phyloP scores from a whole-genome alignment of 208 protist genomes.

The Jaenimonas drosophilae region DNA sequence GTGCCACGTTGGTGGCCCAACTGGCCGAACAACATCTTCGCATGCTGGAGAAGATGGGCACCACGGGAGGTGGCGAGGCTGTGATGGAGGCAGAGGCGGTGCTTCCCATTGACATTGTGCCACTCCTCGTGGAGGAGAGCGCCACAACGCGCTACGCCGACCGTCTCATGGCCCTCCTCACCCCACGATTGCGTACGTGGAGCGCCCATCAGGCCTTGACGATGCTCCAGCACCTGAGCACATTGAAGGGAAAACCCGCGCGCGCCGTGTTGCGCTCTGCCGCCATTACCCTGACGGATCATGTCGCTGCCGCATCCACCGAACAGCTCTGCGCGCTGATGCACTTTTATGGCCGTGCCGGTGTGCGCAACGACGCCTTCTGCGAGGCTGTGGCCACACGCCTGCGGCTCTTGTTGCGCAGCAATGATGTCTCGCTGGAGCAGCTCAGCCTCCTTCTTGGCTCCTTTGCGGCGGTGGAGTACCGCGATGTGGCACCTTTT shows the following conservation, averaged over 20 bases:
- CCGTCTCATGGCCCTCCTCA: too few species aligned
- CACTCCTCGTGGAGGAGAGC: too few species aligned
- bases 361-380: constrained; percentile 66
- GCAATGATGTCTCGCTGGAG: constrained; percentile 13
- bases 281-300: constrained; percentile 23
- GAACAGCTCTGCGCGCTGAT: constrained; percentile 50
- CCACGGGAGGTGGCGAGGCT: too few species aligned
- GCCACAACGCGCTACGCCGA: too few species aligned
- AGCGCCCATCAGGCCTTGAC: too few species aligned
- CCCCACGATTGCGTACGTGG: too few species aligned
- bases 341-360: constrained; percentile 39
- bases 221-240: too few species aligned
- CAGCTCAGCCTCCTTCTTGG: constrained; percentile 37
- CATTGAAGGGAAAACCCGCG: constrained; percentile 10
- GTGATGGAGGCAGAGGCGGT: too few species aligned
- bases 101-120: too few species aligned
- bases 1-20: too few species aligned
- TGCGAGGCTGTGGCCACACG: constrained; percentile 39
- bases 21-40: too few species aligned
- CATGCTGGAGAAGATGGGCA: too few species aligned
- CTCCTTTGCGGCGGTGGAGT: constrained; percentile 55
- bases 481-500: constrained; percentile 39
- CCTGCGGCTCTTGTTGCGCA: constrained; percentile 11
- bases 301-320: constrained; percentile 42
- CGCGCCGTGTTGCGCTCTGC: constrained; percentile 41